These are phyloP conservation scores for Boechera stricta DNA, from an alignment of 345 rosid species.

Conservation along the genomic window DNA sequence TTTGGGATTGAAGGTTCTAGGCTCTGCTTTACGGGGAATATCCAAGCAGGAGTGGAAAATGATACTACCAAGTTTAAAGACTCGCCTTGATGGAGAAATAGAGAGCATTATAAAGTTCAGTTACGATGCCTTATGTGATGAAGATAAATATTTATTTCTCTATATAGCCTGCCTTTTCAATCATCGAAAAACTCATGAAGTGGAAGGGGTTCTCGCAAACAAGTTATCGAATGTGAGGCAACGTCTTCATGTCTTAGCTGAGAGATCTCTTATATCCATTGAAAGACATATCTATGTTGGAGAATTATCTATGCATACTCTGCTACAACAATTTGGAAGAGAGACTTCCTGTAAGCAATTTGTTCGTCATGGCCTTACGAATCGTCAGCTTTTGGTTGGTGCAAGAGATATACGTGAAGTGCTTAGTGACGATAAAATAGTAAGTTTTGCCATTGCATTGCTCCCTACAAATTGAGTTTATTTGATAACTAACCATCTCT, in stretches of 20 bases:
- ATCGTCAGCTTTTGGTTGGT: conserved; percentile 25
- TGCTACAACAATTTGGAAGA: conserved; percentile 33
- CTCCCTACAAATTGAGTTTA: neutral
- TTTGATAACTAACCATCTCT: neutral
- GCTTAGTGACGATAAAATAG: neutral
- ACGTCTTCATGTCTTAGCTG: no score
- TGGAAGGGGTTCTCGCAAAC: no score
- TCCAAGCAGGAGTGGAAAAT: neutral
- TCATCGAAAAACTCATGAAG: no score
- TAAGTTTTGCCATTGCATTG: neutral
- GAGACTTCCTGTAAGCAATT: conserved; percentile 22
- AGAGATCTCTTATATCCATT: no score
- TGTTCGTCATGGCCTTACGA: neutral
- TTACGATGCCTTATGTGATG: no score
- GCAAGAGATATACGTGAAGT: conserved; percentile 15
- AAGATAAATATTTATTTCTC: no score
- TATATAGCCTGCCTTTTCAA: no score
- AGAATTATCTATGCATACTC: conserved; percentile 17
- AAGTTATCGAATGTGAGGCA: no score
- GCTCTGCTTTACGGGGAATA: neutral
- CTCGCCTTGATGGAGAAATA: neutral
- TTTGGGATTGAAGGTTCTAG: neutral
- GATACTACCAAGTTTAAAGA: neutral
- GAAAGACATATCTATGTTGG: neutral
- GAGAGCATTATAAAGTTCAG: no score